Evolutionary conservation across 2,329 filamentous ascomycete species (phyloP).

Genomic region (Hymenoscyphus albidus): DNA sequence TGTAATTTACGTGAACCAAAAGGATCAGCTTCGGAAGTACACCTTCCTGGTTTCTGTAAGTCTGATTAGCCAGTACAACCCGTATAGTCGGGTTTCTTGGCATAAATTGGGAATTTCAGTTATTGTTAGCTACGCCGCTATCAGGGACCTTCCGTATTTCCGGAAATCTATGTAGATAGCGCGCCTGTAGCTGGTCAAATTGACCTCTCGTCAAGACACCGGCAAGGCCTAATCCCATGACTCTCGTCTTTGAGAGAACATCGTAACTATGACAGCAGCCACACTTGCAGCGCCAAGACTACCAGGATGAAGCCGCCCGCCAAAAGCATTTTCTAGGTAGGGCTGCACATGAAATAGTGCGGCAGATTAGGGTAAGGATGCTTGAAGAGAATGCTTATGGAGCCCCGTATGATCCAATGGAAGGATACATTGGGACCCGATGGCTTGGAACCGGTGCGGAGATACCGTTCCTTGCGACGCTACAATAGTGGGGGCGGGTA

Average conservation of each 20-base stretch:
- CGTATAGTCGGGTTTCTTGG: no score
- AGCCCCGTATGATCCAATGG: neutral
- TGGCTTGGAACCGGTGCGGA: neutral
- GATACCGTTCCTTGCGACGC: neutral
- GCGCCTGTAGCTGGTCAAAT: no score
- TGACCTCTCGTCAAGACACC: no score
- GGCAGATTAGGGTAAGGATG: neutral
- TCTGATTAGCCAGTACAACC: neutral
- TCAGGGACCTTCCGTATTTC: no score
- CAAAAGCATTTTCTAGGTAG: neutral
- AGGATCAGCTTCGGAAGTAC: neutral
- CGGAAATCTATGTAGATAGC: no score
- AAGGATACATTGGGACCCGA: neutral
- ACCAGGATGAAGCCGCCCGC: neutral
- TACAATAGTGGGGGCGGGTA: neutral
- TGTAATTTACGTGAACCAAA: neutral
- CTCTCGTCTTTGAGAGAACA: no score
- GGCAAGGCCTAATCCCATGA: no score
- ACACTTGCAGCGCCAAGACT: neutral
- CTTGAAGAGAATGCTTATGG: neutral
- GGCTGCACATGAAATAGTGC: neutral
- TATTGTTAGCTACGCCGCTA: no score
- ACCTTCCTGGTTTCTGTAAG: neutral
- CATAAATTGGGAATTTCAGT: no score
- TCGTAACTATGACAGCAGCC: no score